phyloP scores from a whole-genome alignment of 257 asterid genomes.

The Salvia splendens region DNA sequence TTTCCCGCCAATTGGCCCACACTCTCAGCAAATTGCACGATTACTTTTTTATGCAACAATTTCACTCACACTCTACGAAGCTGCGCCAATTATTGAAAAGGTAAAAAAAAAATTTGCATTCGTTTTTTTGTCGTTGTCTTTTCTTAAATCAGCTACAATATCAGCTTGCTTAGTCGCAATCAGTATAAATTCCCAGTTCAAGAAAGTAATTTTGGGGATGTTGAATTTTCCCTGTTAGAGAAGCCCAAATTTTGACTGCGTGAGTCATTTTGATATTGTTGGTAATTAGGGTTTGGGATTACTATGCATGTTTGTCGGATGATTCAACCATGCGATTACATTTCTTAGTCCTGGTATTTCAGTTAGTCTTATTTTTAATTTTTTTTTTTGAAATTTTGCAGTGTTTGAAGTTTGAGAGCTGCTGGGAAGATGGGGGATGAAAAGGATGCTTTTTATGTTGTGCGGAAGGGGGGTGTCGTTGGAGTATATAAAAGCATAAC shows the following conservation, averaged over 20 bases:
- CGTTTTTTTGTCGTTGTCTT: not conserved
- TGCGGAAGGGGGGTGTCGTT: slow-evolving; percentile 64
- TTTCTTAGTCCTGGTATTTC: not conserved
- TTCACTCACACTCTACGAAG: slow-evolving; percentile 28
- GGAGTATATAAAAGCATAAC: slow-evolving; percentile 61
- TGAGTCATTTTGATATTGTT: not conserved
- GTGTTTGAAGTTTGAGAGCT: slow-evolving; percentile 32
- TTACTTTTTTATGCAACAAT: not conserved
- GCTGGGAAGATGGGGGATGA: slow-evolving; percentile 70
- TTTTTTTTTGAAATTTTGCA: slow-evolving; percentile 11
- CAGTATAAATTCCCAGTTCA: not conserved
- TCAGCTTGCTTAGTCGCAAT: slow-evolving; percentile 13
- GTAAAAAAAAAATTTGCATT: not conserved
- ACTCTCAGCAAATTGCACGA: not conserved
- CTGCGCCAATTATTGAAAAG: slow-evolving; percentile 9
- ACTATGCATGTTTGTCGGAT: slow-evolving; percentile 18
- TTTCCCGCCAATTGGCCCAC: slow-evolving; percentile 52
- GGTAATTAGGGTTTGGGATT: slow-evolving; percentile 39
- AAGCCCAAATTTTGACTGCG: not conserved
- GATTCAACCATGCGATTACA: slow-evolving; percentile 20
- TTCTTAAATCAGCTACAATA: not conserved
- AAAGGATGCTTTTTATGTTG: slow-evolving; percentile 83
- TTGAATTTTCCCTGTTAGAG: not conserved
- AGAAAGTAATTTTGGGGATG: not conserved
- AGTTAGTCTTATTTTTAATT: not conserved